Conservation (phyloP, 805 yeast genomes). For the Candida ipomoeae region DNA sequence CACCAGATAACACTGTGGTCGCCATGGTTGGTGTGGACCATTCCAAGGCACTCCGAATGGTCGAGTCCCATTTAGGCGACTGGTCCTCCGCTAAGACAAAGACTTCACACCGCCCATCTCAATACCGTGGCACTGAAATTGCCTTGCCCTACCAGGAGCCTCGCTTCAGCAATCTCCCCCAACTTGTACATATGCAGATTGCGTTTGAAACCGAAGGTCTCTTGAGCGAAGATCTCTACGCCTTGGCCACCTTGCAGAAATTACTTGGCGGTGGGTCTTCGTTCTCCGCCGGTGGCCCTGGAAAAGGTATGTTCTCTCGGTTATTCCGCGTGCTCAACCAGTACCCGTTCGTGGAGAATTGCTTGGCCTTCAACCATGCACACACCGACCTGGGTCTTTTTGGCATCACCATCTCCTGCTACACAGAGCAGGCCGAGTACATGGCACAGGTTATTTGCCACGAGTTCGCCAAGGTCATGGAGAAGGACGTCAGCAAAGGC, state of each 20-base stretch:
- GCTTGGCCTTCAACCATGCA: conserved; percentile 83
- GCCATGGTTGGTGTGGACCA: conserved; percentile 85
- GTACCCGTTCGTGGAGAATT: conserved; percentile 85
- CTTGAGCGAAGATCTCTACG: conserved; percentile 80
- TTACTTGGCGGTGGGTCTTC: conserved; percentile 96
- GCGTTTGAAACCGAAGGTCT: conserved; percentile 87
- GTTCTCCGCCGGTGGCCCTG: conserved; percentile 98
- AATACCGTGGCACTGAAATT: conserved; percentile 48
- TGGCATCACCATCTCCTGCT: conserved; percentile 80
- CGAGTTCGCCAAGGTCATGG: conserved; percentile 36
- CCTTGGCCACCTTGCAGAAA: conserved; percentile 84
- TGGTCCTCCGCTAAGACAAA: conserved; percentile 29
- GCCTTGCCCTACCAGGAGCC: conserved; percentile 37
- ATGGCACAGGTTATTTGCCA: conserved; percentile 71
- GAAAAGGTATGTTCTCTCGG: conserved; percentile 97
- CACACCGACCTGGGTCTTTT: conserved; percentile 88
- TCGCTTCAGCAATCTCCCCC: conserved; percentile 53
- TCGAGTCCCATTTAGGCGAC: conserved; percentile 60
- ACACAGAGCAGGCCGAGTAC: conserved; percentile 81
- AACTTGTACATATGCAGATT: conserved; percentile 77
- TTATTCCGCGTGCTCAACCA: conserved; percentile 87
- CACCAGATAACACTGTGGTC: conserved; percentile 77
- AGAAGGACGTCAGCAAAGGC: conserved; percentile 38
- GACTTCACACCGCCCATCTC: conserved; percentile 48
- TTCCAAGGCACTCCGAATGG: conserved; percentile 60